These are phyloP conservation scores for Gonapodya prolifera DNA, from an alignment of 192 early-diverging fungal genomes.

Conservation along the genomic window DNA sequence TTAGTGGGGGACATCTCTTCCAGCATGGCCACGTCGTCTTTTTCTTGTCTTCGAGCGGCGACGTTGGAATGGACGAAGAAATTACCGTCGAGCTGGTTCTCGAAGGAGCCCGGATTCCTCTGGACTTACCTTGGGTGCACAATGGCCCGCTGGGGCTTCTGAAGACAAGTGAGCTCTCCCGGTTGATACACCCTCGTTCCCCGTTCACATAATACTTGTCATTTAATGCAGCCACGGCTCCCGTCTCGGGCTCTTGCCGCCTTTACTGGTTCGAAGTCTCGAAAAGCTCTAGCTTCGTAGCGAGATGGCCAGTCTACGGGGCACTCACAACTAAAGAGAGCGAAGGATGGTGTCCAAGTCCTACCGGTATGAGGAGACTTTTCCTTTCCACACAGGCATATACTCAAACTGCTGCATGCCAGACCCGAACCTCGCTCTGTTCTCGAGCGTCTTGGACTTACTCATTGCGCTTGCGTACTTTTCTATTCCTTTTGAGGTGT, in stretches of 20 bases:
- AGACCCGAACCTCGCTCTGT: neutral
- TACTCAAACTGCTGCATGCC: neutral
- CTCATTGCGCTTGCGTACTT: conserved; percentile 12
- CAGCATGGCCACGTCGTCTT: neutral
- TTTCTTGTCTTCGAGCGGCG: neutral
- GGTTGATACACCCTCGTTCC: neutral
- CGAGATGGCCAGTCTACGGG: neutral
- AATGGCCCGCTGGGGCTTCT: neutral
- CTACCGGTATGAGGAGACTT: neutral
- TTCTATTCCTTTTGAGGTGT: conserved; percentile 7
- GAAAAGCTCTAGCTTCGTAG: neutral
- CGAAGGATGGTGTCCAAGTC: neutral
- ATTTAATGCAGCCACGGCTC: neutral
- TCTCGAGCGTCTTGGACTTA: conserved; percentile 3
- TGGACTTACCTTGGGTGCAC: neutral
- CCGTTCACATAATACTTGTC: neutral
- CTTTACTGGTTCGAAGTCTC: neutral
- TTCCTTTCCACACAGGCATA: neutral
- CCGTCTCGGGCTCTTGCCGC: neutral
- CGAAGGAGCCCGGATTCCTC: neutral
- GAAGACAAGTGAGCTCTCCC: neutral
- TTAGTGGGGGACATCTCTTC: neutral
- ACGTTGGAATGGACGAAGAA: neutral
- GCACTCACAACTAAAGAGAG: neutral
- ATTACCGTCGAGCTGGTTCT: neutral